Evolutionary conservation across 2,329 filamentous ascomycete species (phyloP).

Genomic region (Curvularia hawaiiensis): DNA sequence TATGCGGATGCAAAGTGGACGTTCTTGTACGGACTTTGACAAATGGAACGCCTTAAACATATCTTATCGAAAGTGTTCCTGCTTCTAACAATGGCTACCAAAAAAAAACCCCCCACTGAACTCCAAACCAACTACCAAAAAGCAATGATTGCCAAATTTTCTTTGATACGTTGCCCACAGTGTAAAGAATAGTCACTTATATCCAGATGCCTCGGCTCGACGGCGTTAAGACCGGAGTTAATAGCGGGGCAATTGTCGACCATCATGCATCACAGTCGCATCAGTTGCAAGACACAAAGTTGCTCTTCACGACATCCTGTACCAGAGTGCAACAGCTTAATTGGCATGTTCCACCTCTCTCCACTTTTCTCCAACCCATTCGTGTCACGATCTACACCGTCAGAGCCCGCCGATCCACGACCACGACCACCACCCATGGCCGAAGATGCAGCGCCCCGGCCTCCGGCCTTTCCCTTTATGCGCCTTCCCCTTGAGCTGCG

Average conservation of each 20-base stretch:
- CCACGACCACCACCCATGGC: neutral
- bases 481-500: slow-evolving; percentile 40
- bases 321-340: neutral
- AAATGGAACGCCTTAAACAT: too few species aligned
- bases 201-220: slow-evolving; percentile 21
- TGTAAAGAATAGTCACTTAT: too few species aligned
- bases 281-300: neutral
- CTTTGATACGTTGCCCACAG: neutral
- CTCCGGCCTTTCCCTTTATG: slow-evolving; percentile 32
- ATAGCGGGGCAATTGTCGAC: slow-evolving; percentile 4
- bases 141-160: neutral
- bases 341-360: slow-evolving; percentile 10
- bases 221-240: slow-evolving; percentile 10
- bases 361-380: slow-evolving; percentile 9
- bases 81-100: neutral
- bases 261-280: slow-evolving; percentile 4
- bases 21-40: slow-evolving; percentile 32
- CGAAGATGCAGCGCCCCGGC: neutral
- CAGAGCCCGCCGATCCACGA: neutral
- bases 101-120: neutral
- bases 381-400: neutral
- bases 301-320: neutral
- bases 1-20: slow-evolving; percentile 35
- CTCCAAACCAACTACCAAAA: neutral
- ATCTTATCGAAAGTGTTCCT: neutral